Conservation (phyloP, 768 basidiomycete genomes). For the Hypholoma sublateritium region DNA sequence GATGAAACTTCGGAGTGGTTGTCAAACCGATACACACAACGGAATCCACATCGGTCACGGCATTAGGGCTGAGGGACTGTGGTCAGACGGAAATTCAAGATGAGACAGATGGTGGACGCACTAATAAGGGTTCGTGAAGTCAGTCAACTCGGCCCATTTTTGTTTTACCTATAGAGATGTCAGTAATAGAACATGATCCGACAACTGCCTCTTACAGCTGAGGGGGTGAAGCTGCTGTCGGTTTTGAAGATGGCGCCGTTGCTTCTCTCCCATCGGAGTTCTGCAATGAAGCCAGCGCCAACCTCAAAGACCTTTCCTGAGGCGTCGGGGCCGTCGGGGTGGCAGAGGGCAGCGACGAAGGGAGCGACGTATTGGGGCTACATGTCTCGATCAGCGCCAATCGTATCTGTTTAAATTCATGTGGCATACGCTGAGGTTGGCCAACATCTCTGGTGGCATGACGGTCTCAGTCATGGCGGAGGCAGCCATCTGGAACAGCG, state of each 20-base stretch:
- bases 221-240: constrained; percentile 89
- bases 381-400: constrained; percentile 7
- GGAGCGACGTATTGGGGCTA: constrained; percentile 93
- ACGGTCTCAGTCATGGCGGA: constrained; percentile 95
- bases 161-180: constrained; percentile 61
- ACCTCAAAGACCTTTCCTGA: constrained; percentile 87
- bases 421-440: constrained; percentile 69
- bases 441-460: constrained; percentile 93
- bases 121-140: constrained; percentile 75
- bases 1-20: neutral
- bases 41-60: constrained; percentile 61
- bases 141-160: constrained; percentile 78
- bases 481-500: constrained; percentile 72
- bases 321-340: constrained; percentile 79
- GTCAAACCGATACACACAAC: constrained; percentile 33
- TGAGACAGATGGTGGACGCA: constrained; percentile 32
- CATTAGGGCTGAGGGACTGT: constrained; percentile 54
- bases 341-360: constrained; percentile 83
- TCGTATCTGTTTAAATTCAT: neutral
- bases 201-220: constrained; percentile 58
- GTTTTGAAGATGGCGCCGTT: constrained; percentile 87
- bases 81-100: neutral
- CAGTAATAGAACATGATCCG: neutral
- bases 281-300: constrained; percentile 89
- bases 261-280: constrained; percentile 92